phyloP scores from a whole-genome alignment of 2,329 filamentous ascomycete species.

The Penicillium hesseltinei region DNA sequence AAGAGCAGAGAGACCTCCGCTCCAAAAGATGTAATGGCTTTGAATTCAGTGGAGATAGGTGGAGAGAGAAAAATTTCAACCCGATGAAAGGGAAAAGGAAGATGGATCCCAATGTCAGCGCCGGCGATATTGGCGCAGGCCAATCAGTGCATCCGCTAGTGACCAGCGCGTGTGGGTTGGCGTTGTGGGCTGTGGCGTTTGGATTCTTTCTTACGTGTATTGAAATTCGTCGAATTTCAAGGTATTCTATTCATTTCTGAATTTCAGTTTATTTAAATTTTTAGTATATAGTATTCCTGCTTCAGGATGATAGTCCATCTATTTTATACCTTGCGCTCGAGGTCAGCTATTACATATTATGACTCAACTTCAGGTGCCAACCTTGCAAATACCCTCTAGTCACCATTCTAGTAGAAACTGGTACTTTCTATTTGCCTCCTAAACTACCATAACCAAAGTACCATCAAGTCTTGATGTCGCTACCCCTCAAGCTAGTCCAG shows the following conservation, averaged over 20 bases:
- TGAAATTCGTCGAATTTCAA: slow-evolving; percentile 14
- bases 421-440: slow-evolving; percentile 3
- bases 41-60: slow-evolving; percentile 12
- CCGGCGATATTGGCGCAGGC: slow-evolving; percentile 8
- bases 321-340: slow-evolving; percentile 5
- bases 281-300: background rate
- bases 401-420: background rate
- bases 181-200: slow-evolving; percentile 13
- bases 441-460: background rate
- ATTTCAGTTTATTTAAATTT: background rate
- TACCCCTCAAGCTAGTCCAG: slow-evolving; percentile 27
- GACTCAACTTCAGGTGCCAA: slow-evolving; percentile 6
- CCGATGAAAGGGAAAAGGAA: slow-evolving; percentile 9
- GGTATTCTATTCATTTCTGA: slow-evolving; percentile 5
- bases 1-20: slow-evolving; percentile 8
- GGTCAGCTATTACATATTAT: background rate
- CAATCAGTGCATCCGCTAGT: slow-evolving; percentile 11
- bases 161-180: slow-evolving; percentile 9
- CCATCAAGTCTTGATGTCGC: slow-evolving; percentile 7
- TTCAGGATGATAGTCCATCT: background rate
- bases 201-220: slow-evolving; percentile 11
- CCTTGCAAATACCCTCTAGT: background rate
- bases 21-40: slow-evolving; percentile 11
- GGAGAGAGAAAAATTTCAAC: slow-evolving; percentile 21
- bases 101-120: slow-evolving; percentile 8